Conservation (phyloP, 805 yeast genomes). For the Ogataea saltuana region DNA sequence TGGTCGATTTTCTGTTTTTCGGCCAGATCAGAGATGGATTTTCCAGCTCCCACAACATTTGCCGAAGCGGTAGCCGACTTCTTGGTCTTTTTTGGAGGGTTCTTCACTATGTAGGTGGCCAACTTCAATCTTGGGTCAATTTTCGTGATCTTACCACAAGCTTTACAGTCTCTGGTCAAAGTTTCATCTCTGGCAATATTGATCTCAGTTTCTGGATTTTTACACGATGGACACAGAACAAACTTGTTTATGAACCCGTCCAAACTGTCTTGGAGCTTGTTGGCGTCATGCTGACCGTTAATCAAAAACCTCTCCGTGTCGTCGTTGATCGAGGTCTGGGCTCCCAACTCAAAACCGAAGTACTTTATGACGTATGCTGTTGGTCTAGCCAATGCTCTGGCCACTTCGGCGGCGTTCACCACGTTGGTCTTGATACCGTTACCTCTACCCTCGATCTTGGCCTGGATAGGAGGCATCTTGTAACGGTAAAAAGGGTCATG, state of each 20-base stretch:
- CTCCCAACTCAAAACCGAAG: conserved; percentile 96
- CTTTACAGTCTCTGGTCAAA: conserved; percentile 92
- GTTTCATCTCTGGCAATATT: conserved; percentile 71
- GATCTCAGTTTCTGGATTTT: conserved; percentile 96
- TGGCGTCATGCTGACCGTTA: conserved; percentile 91
- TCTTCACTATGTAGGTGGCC: conserved; percentile 83
- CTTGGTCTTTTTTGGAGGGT: conserved; percentile 79
- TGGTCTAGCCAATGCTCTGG: conserved; percentile 92
- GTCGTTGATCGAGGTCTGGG: conserved; percentile 84
- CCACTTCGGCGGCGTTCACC: conserved; percentile 86
- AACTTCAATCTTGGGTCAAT: conserved; percentile 86
- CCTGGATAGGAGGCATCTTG: conserved; percentile 97
- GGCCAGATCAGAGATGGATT: conserved; percentile 76
- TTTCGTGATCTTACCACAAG: conserved; percentile 89
- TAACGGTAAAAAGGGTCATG: conserved; percentile 98
- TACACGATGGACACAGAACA: conserved; percentile 91
- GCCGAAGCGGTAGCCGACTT: conserved; percentile 89
- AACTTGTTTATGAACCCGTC: conserved; percentile 94
- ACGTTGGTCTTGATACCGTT: conserved; percentile 98
- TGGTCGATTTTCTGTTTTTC: conserved; percentile 44
- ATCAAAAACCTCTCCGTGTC: conserved; percentile 84
- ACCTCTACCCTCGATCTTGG: conserved; percentile 98
- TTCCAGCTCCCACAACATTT: conserved; percentile 85
- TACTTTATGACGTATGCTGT: conserved; percentile 88
- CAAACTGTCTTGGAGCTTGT: conserved; percentile 86